Base-by-base conservation (phyloP, 768 basidiomycete genomes). In the Psilocybe subaeruginosa region DNA sequence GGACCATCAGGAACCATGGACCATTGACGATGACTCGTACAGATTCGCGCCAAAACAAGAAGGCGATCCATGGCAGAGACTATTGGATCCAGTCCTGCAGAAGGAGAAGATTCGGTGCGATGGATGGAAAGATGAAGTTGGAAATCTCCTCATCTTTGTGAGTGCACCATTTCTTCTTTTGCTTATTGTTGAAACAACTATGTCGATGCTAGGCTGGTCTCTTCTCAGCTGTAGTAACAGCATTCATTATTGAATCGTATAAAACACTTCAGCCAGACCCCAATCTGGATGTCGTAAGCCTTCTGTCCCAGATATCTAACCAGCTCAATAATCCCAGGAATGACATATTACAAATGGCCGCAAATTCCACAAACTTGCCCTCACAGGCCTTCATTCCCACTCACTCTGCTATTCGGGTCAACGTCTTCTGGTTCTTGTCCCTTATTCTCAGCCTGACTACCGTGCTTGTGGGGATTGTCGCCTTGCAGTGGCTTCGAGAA, bases 401-500 rank as follows among this genome's bases (percentile, higher is more conserved):
- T 30, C 6, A 30, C 6, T 60, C 57, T 4, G 45, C 39, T 8
- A 56, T 64, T 35, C 60, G 61, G 1, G 61, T 68, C 49, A 70
- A 68, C 33, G 56, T 61, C 9, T 58, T 67, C 23, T 69, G 67
- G 67, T 67, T 70, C 47, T 53, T 65, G 12, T 69, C 69, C 33
- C 57, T 70, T 4, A 59, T 67, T 14, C 56, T 72, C 12, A 68
- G 68, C 43, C 61, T 72, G 3, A 61, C 63, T 4, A 49, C 66
- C 12, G 71, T 63, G 4, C 58, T 71, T 14, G 43, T 69, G 11
- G 70, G 68, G 12, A 70, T 68, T 23, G 54, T 72, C 6, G 60
- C 61, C 54, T 48, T 64, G 45, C 71, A 72, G 43, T 69, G 71
- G 73, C 52, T 69, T 12, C 66, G 70, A 5, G 66, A 68, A 46